Evolutionary conservation across 345 rosid species (phyloP), one percentile per base, ranked within the genome.

Genomic region (Lepidium africanum): DNA sequence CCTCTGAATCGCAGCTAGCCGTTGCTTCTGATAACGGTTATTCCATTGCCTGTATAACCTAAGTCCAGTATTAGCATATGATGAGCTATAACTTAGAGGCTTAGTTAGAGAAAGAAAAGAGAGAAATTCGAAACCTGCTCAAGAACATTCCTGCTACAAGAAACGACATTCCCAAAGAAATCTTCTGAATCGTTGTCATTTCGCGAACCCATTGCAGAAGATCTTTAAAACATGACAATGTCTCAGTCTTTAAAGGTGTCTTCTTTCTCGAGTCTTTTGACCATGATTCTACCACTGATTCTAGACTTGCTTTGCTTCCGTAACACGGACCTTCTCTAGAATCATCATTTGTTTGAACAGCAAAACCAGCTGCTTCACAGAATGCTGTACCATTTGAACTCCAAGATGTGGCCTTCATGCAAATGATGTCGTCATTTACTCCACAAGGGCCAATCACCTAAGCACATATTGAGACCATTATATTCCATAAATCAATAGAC

Each of bases 131-230:
- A 67, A 37, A 63, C 74, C 74, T 89, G 96, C 87, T 91, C 59
- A 83, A 65, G 73, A 89, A 81, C 63, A 87, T 39, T 30, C 87
- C 73, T 19, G 94, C 93, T 11, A 69, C 94, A 85, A 89, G 74
- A 62, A 90, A 94, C 65, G 96, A 96, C 32, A 91, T 80, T 10
- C 92, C 98, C 84, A 97, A 80, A 30, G 84, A 86, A 65, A 89
- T 81, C 43, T 76, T 86, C 65, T 83, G 60, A 55, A 63, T 54
- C 7, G 73, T 79, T 62, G 69, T 77, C 65, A 75, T 63, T 32
- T 21, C 78, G 5, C 70, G 78, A 69, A 75, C 70, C 76, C 78
- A 83, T 75, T 69, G 78, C 23, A 63, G 15, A 48, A 75, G 74
- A 69, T 69, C 74, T 69, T 69, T 69, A 49, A 75, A 75, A 46